These are phyloP conservation scores for Trichophyton benhamiae DNA, from an alignment of 2,329 filamentous ascomycete species.

Conservation along the genomic window DNA sequence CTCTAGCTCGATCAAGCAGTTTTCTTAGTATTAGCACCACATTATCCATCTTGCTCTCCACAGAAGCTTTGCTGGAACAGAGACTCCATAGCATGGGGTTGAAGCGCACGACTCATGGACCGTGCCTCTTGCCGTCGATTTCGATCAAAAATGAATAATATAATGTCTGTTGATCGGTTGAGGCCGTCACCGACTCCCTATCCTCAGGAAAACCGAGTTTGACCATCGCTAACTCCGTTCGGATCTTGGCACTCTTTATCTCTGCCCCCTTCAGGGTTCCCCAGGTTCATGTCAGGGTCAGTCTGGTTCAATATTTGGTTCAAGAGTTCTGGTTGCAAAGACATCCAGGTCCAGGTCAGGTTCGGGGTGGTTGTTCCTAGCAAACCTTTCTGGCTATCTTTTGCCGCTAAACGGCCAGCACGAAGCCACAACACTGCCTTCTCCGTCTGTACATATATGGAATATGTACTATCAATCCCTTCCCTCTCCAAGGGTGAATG, in stretches of 20 bases:
- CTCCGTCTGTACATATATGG: background rate
- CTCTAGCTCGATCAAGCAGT: background rate
- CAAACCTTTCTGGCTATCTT: background rate
- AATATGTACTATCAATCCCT: background rate
- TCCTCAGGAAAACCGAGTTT: background rate
- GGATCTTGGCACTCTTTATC: background rate
- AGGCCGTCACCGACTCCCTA: background rate
- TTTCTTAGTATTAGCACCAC: too few species aligned
- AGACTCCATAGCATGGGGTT: background rate
- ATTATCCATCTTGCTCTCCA: background rate
- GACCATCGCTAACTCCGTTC: background rate
- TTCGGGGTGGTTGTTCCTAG: background rate
- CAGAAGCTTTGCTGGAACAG: background rate
- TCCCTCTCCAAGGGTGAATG: too few species aligned
- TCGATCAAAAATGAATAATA: background rate
- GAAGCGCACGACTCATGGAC: background rate
- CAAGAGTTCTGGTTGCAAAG: background rate
- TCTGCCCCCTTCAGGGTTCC: background rate
- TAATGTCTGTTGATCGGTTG: too few species aligned
- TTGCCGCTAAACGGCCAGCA: background rate
- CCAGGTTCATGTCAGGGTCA: constrained; percentile 3
- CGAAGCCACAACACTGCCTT: background rate
- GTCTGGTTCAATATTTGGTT: background rate
- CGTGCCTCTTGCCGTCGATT: background rate
- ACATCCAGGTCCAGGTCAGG: background rate